A percentile compares a stretch with the other conserved stretches of the same genome.
phyloP scores from a whole-genome alignment of 768 basidiomycete species.

The Hygrocybe punicea region DNA sequence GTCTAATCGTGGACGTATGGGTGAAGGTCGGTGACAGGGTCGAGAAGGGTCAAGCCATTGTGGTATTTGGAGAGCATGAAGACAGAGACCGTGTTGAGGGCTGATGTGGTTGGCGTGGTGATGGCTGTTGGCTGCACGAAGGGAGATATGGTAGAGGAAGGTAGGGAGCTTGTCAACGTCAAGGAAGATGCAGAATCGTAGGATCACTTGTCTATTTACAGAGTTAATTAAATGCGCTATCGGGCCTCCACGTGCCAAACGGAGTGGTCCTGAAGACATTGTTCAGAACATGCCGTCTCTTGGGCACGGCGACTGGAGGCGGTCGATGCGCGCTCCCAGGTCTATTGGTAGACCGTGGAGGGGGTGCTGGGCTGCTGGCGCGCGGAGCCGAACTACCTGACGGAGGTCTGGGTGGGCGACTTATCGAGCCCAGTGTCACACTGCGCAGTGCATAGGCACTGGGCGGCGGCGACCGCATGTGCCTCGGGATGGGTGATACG shows the following conservation, averaged over 20 bases:
- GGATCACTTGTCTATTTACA: background rate
- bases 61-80: slow-evolving; percentile 96
- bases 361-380: slow-evolving; percentile 47
- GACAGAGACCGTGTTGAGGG: slow-evolving; percentile 86
- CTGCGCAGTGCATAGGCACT: slow-evolving; percentile 23
- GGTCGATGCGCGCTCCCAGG: slow-evolving; percentile 56
- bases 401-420: slow-evolving; percentile 14
- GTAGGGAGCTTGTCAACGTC: slow-evolving; percentile 71
- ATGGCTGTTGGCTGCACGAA: slow-evolving; percentile 70
- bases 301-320: slow-evolving; percentile 51
- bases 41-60: slow-evolving; percentile 74
- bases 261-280: too few species aligned
- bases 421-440: slow-evolving; percentile 2
- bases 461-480: slow-evolving; percentile 31
- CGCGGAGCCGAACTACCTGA: slow-evolving; percentile 26
- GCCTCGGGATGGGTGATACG: slow-evolving; percentile 34
- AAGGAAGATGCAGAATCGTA: slow-evolving; percentile 36
- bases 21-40: slow-evolving; percentile 76
- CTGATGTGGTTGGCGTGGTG: slow-evolving; percentile 65
- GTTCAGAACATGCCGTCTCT: slow-evolving; percentile 60
- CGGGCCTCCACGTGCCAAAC: too few species aligned
- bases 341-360: slow-evolving; percentile 64
- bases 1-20: slow-evolving; percentile 83
- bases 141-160: slow-evolving; percentile 92
- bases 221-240: background rate